phyloP scores from a whole-genome alignment of 352 stramenopile genomes.

The Globisporangium okanoganense region DNA sequence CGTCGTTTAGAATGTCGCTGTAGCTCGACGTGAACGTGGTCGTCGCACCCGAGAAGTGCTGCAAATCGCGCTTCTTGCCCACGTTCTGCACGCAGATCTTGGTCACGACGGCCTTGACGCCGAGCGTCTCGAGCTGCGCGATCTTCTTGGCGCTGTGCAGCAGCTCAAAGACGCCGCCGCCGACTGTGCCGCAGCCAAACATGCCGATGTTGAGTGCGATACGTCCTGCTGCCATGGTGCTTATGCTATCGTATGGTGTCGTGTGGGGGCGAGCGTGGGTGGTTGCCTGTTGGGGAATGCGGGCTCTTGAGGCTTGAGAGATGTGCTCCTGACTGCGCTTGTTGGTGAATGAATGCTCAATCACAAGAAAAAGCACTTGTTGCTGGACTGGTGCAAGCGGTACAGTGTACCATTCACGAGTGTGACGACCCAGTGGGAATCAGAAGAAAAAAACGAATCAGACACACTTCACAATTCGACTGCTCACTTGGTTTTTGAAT shows the following conservation, averaged over 20 bases:
- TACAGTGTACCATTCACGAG: too few relatives aligned
- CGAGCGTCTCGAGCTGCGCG: constrained; percentile 45
- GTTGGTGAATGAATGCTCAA: too few relatives aligned
- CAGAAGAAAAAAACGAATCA: too few relatives aligned
- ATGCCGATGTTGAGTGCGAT: constrained; percentile 76
- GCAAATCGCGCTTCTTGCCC: constrained; percentile 64
- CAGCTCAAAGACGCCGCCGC: constrained; percentile 86
- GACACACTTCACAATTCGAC: too few relatives aligned
- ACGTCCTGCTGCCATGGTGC: constrained; percentile 21
- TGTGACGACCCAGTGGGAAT: too few relatives aligned
- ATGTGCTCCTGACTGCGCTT: too few relatives aligned
- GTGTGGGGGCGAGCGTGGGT: background rate
- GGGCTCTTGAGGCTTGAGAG: too few relatives aligned
- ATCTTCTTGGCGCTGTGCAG: constrained; percentile 61
- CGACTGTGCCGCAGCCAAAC: constrained; percentile 88
- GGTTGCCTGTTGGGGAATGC: background rate
- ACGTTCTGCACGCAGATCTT: constrained; percentile 88
- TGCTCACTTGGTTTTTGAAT: background rate
- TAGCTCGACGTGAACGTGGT: constrained; percentile 66
- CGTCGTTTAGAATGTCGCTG: constrained; percentile 89
- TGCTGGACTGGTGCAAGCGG: too few relatives aligned
- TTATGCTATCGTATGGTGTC: background rate
- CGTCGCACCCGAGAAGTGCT: constrained; percentile 40
- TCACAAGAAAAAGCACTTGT: too few relatives aligned
- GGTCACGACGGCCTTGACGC: constrained; percentile 73